Evolutionary conservation across 1,284 basidiomycete genomes (phyloP), one percentile per base, ranked within the genome.

Genomic region (Puccinia hordei): DNA sequence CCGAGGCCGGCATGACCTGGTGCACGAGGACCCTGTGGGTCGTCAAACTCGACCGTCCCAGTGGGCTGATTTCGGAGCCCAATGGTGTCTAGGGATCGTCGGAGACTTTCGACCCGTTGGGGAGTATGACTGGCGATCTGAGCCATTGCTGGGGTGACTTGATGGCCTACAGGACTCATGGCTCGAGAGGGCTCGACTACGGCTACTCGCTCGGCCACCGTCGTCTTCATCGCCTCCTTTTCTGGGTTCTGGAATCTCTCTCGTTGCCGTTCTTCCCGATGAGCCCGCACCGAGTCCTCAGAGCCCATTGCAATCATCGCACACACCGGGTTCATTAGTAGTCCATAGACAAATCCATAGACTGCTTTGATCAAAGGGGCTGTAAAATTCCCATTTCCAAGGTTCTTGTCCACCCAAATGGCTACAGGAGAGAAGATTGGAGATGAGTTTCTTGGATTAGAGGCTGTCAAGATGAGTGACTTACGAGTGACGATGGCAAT

Each of bases 401-500:
- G 66, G 13, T 78, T 53, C 22, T 78, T 33, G 41, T 59, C 46
- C 17, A 49, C 51, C 76, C 76, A 78, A 71, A 78, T 78, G 10
- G 76, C 76, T 78, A 46, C 13, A 59, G 8, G 19, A 74, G 44
- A 12, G 27, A 33, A n/a, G 10, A 65, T 22, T 22, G 3, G 15
- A n/a, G 33, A 19, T 71, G 49, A 35, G 24, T 71, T 15, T 2
- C 12, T 1, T 30, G 49, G 22, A 6, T 27, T n/a, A 8, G 6
- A 46, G 22, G 30, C 12, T 9, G 44, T 13, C 15, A 27, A 63
- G 33, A 49, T 12, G 4, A 27, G 17, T n/a, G 13, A 24, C 83
- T 79, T 30, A 83, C 83, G 84, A 22, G 84, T 83, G 33, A 86
- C 83, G 66, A 85, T 82, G 27, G 83, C 83, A 49, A 87, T 86